phyloP scores from a whole-genome alignment of 2,329 filamentous ascomycete species.

The Fusarium hainanense region DNA sequence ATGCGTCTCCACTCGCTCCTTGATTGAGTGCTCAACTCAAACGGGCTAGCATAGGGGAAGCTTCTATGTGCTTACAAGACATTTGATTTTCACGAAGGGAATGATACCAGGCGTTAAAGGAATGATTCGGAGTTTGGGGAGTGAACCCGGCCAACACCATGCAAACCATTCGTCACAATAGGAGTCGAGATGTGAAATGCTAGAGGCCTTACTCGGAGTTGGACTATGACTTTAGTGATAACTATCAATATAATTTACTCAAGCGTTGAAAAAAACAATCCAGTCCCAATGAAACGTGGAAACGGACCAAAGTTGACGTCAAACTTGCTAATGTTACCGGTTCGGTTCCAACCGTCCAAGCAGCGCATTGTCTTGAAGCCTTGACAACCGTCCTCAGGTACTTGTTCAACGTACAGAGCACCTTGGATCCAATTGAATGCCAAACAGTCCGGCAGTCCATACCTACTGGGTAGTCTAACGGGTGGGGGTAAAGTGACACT shows the following conservation, averaged over 20 bases:
- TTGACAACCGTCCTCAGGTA: background rate
- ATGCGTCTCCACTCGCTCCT: slow-evolving; percentile 44
- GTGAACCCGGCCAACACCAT: background rate
- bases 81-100: slow-evolving; percentile 13
- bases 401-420: background rate
- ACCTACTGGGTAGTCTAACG: background rate
- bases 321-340: background rate
- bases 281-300: background rate
- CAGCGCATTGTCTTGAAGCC: background rate
- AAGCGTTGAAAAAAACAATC: background rate
- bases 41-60: background rate
- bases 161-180: background rate
- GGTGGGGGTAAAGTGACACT: background rate
- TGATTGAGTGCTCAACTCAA: slow-evolving; percentile 5
- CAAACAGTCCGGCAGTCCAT: background rate
- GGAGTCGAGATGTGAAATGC: background rate
- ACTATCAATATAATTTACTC: background rate
- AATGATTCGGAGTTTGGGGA: slow-evolving; percentile 4
- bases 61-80: background rate
- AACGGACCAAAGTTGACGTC: background rate
- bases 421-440: background rate
- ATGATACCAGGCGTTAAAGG: slow-evolving; percentile 36
- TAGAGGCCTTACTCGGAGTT: background rate
- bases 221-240: background rate
- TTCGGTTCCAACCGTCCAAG: background rate